Percentiles rank a stretch among this genome's conserved stretches.
phyloP scores from a whole-genome alignment of 441 rosid genomes.

The Adansonia grandidieri region DNA sequence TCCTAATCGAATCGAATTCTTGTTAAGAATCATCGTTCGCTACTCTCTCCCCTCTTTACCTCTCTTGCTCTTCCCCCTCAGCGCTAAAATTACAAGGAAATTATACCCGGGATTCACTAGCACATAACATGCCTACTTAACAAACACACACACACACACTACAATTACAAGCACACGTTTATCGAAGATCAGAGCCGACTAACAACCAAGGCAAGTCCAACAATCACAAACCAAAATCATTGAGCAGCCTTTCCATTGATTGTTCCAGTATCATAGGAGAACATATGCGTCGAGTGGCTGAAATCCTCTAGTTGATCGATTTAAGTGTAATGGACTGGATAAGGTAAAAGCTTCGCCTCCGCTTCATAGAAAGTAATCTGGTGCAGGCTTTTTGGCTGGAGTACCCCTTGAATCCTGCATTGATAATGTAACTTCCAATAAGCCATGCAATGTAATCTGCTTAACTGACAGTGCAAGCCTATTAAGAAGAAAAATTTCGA shows the following conservation, averaged over 20 bases:
- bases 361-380: constrained; percentile 83
- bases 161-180: constrained; percentile 21
- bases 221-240: constrained; percentile 24
- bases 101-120: constrained; percentile 17
- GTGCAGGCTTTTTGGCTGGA: constrained; percentile 77
- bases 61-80: background rate
- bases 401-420: constrained; percentile 89
- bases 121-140: constrained; percentile 17
- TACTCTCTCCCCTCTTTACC: background rate
- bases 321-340: constrained; percentile 17
- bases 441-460: background rate
- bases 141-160: constrained; percentile 11
- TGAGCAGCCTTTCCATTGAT: constrained; percentile 19
- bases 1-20: constrained; percentile 19
- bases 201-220: constrained; percentile 25
- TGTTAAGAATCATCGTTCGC: background rate
- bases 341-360: constrained; percentile 21
- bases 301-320: constrained; percentile 29
- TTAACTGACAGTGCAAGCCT: background rate
- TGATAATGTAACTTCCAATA: constrained; percentile 21
- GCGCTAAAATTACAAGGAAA: constrained; percentile 17
- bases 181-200: background rate
- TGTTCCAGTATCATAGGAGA: constrained; percentile 21
- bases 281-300: constrained; percentile 22
- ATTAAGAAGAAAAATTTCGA: background rate